These are phyloP conservation scores for Neoboletus subvelutipes DNA, from an alignment of 768 basidiomycete genomes.

Conservation along the genomic window DNA sequence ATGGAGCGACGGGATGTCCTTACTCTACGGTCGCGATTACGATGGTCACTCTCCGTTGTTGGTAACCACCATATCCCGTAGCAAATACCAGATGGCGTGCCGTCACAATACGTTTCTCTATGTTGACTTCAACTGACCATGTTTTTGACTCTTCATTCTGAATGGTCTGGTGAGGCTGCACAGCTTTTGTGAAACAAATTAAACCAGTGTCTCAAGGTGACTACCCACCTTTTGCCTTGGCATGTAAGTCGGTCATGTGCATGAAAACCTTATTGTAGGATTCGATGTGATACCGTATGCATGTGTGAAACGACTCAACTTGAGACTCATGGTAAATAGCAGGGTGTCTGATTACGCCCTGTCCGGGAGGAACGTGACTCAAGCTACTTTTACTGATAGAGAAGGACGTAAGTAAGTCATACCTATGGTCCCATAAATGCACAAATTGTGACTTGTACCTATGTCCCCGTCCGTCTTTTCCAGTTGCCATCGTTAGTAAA, in stretches of 20 bases:
- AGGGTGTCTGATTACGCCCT: neutral
- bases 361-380: too few relatives aligned
- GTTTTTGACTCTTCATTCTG: slow-evolving; percentile 34
- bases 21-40: neutral
- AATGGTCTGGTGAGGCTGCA: too few relatives aligned
- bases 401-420: neutral
- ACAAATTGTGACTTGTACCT: neutral
- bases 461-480: neutral
- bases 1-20: neutral
- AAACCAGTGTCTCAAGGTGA: neutral
- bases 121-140: slow-evolving; percentile 1
- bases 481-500: neutral
- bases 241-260: slow-evolving; percentile 49
- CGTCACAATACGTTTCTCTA: slow-evolving; percentile 25
- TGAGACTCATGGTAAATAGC: neutral
- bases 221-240: slow-evolving; percentile 33
- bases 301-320: too few relatives aligned
- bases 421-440: neutral
- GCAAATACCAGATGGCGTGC: slow-evolving; percentile 49
- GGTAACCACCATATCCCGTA: slow-evolving; percentile 43
- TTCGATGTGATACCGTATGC: too few relatives aligned
- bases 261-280: slow-evolving; percentile 43
- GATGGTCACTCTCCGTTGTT: neutral
- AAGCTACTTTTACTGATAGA: neutral
- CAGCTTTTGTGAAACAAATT: neutral